A percentile compares a stretch with the other conserved stretches of the same genome.
Evolutionary conservation across 495 filamentous ascomycete genomes (phyloP).

Genomic region (Aspergillus nidulans): DNA sequence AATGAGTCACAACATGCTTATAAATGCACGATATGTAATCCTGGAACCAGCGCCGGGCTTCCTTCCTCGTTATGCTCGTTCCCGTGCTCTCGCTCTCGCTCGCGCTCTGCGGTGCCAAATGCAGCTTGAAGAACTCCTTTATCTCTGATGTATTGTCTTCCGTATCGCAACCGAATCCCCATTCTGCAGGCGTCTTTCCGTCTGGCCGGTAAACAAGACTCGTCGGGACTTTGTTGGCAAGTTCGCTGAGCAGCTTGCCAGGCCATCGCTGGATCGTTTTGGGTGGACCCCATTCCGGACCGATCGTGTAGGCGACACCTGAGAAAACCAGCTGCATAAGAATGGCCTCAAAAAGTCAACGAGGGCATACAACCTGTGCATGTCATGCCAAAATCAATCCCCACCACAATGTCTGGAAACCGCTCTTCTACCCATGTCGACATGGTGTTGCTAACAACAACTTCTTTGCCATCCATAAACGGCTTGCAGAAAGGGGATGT

Average conservation of each 20-base stretch:
- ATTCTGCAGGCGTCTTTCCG: conserved; percentile 37
- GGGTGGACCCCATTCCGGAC: conserved; percentile 41
- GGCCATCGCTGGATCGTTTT: conserved; percentile 60
- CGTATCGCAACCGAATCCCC: conserved; percentile 55
- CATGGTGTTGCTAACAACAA: background rate
- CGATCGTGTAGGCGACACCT: conserved; percentile 54
- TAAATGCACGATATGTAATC: conserved; percentile 56
- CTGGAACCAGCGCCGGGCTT: conserved; percentile 51
- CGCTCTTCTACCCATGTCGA: conserved; percentile 14
- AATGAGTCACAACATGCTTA: conserved; percentile 46
- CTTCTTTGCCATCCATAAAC: too few species aligned
- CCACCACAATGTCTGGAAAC: conserved; percentile 52
- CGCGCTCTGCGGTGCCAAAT: conserved; percentile 45
- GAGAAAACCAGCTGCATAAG: background rate
- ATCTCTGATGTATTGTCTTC: conserved; percentile 35
- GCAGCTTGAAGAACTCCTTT: conserved; percentile 60
- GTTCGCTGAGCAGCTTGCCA: conserved; percentile 46
- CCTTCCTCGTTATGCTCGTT: conserved; percentile 26
- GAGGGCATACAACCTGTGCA: conserved; percentile 38
- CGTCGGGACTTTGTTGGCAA: conserved; percentile 58
- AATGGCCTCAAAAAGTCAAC: background rate
- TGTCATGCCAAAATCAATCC: conserved; percentile 60
- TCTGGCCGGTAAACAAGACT: conserved; percentile 47
- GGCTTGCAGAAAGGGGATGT: too few species aligned
- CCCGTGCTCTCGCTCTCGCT: conserved; percentile 31